phyloP scores from a whole-genome alignment of 2,329 filamentous ascomycete genomes.

The Truncatella angustata region DNA sequence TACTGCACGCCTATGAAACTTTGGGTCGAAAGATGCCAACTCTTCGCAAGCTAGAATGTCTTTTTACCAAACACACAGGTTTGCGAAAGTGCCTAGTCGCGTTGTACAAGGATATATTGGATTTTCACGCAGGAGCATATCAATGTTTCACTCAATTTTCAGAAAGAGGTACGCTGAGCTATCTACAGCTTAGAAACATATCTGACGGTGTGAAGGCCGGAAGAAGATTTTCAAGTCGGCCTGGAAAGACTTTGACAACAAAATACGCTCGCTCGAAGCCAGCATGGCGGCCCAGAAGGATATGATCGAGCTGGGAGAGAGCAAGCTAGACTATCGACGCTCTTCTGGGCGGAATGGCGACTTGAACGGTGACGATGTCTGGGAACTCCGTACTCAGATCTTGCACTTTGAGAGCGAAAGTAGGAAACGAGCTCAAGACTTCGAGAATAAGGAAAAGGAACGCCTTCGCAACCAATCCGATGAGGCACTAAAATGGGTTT shows the following conservation, averaged over 20 bases:
- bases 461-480: slow-evolving; percentile 13
- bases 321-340: not conserved
- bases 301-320: slow-evolving; percentile 10
- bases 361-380: not conserved
- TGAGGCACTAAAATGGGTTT: slow-evolving; percentile 17
- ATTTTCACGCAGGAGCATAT: slow-evolving; percentile 18
- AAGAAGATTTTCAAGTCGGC: slow-evolving; percentile 14
- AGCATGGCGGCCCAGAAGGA: slow-evolving; percentile 9
- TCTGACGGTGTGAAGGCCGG: slow-evolving; percentile 1
- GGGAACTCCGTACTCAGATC: not conserved
- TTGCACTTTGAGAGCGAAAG: not conserved
- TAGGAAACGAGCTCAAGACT: not conserved
- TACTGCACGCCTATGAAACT: slow-evolving; percentile 19
- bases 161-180: slow-evolving; percentile 6
- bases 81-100: slow-evolving; percentile 17
- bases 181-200: not conserved
- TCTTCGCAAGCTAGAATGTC: slow-evolving; percentile 7
- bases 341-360: not conserved
- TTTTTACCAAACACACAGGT: slow-evolving; percentile 14
- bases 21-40: slow-evolving; percentile 18
- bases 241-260: slow-evolving; percentile 14
- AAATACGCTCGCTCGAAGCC: slow-evolving; percentile 9
- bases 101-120: slow-evolving; percentile 22
- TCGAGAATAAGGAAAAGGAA: slow-evolving; percentile 1
- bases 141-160: slow-evolving; percentile 14